Conservation (phyloP, 352 stramenopile species). For the Pythium insidiosum region DNA sequence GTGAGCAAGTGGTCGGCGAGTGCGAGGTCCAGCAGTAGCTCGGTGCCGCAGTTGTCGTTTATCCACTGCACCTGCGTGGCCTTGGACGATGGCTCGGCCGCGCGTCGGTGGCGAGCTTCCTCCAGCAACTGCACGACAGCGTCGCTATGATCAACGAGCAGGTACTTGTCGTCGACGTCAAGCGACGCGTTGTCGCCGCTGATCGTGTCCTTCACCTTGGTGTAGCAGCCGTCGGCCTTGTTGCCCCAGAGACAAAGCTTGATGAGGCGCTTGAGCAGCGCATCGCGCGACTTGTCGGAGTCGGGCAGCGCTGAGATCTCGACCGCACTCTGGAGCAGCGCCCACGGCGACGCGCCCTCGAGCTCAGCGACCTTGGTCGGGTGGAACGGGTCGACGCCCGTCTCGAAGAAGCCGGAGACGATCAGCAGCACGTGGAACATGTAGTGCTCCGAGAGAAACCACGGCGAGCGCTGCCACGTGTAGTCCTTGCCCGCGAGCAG, state of each 20-base stretch:
- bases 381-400: slow-evolving; percentile 57
- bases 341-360: slow-evolving; percentile 39
- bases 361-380: slow-evolving; percentile 55
- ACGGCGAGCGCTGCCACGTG: slow-evolving; percentile 67
- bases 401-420: slow-evolving; percentile 53
- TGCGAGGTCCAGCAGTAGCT: slow-evolving; percentile 60
- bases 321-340: slow-evolving; percentile 46
- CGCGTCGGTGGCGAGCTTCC: no score
- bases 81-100: slow-evolving; percentile 1
- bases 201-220: slow-evolving; percentile 60
- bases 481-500: slow-evolving; percentile 33
- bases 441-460: slow-evolving; percentile 72
- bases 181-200: slow-evolving; percentile 42
- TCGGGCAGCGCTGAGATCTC: slow-evolving; percentile 13
- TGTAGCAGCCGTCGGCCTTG: slow-evolving; percentile 73
- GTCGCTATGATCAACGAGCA: slow-evolving; percentile 50
- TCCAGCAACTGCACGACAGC: slow-evolving; percentile 38
- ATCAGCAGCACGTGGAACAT: slow-evolving; percentile 64
- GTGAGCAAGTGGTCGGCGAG: slow-evolving; percentile 54
- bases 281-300: slow-evolving; percentile 19
- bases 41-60: slow-evolving; percentile 75
- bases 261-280: slow-evolving; percentile 40
- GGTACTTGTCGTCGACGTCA: slow-evolving; percentile 41
- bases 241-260: slow-evolving; percentile 76
- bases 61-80: slow-evolving; percentile 36